Base-by-base conservation (phyloP, 2,329 filamentous ascomycete genomes). In the Paracoccidioides brasiliensis region DNA sequence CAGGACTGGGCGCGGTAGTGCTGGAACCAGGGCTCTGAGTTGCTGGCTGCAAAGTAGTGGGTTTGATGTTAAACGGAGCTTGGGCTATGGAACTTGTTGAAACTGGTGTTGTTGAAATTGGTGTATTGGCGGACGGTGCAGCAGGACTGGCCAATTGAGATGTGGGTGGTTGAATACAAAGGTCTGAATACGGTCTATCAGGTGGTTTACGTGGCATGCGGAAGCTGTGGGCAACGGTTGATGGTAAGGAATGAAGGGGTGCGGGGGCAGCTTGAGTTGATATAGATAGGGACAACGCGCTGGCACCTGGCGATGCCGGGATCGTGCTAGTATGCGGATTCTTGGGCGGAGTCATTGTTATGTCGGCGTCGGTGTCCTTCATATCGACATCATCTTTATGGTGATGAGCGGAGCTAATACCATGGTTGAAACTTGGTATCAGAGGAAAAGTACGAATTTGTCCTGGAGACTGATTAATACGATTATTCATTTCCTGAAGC, bases 1-100 rank as follows among this genome's bases (percentile, higher is more conserved):
- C 69, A 2, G 74, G 75, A 60, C 72, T 76, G 32, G 74, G 71
- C n/a, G 72, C 70, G 6, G 70, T 66, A 7, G 69, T 58, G 43
- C 63, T 64, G n/a, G 67, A 61, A 4, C 63, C 61, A 9, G 65
- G 60, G 30, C 63, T 56, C 32, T 66, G 62, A 7, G 62, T 43
- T 41, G 57, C 52, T 40, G 59, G 61, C 40, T 66, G 64, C 10
- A 63, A 59, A 12, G 63, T 37, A 15, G 14, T 30, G 9, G 64
- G 57, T 41, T 68, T 65, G n/a, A 64, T 55, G 43, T 60, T 60
- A 10, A 62, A 64, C 6, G 65, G 65, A 14, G 66, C 68, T 48
- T 66, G 62, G 6, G 66, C 41, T 5, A 62, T 61, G 5, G 66
- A 64, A 5, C 4, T 35, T 35, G 67, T 66, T 10, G 67, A 64